These are phyloP conservation scores for Colletotrichum graminicola DNA, from an alignment of 2,329 filamentous ascomycete genomes.

Conservation along the genomic window DNA sequence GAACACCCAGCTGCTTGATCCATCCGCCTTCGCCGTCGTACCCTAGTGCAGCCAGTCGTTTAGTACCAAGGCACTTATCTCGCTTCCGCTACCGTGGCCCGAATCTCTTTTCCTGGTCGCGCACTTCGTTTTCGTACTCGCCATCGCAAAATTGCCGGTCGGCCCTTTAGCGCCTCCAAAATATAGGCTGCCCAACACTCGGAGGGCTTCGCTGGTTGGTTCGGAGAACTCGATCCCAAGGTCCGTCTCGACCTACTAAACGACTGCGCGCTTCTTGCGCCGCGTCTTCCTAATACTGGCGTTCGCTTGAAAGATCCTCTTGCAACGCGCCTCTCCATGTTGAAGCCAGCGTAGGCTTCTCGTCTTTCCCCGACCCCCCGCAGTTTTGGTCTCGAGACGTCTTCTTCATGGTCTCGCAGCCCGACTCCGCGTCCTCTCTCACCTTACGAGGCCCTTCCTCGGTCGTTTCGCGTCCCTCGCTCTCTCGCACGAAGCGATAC, in stretches of 20 bases:
- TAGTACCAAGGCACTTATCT: neutral
- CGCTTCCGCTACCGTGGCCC: neutral
- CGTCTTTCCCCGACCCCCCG: slow-evolving; percentile 5
- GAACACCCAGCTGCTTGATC: neutral
- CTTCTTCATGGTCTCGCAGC: slow-evolving; percentile 72
- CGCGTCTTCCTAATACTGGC: neutral
- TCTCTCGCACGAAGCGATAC: slow-evolving; percentile 75
- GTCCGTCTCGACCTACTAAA: neutral
- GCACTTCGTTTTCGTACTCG: neutral
- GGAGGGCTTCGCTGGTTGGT: neutral
- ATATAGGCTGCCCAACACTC: neutral
- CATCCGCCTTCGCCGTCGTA: neutral
- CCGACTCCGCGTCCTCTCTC: slow-evolving; percentile 66
- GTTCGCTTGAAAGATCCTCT: neutral
- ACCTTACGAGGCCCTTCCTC: slow-evolving; percentile 71
- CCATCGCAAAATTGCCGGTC: neutral
- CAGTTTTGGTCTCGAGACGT: slow-evolving; percentile 26
- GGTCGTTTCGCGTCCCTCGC: slow-evolving; percentile 72
- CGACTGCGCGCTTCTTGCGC: slow-evolving; percentile 2
- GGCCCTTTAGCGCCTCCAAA: neutral
- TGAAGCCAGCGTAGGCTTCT: slow-evolving; percentile 21
- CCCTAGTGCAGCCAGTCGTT: neutral
- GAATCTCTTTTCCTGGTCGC: neutral
- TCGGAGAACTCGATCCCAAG: neutral
- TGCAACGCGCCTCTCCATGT: slow-evolving; percentile 23